Evolutionary conservation across 805 yeast genomes (phyloP), one percentile per base, ranked within the genome.

Genomic region (Spathaspora girioi): DNA sequence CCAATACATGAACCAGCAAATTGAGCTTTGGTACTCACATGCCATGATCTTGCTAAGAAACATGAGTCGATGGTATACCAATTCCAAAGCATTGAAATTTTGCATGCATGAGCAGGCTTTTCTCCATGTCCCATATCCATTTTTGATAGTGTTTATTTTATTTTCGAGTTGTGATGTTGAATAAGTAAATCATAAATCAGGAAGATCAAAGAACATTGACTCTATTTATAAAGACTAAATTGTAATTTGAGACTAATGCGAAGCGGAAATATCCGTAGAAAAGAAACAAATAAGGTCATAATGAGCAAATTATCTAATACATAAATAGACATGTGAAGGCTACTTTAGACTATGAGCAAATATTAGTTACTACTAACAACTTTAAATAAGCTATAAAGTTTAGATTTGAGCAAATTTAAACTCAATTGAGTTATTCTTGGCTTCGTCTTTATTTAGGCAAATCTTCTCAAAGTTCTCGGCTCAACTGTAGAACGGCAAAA

Each of bases 1-100:
- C 89, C 89, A 29, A 86, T 71, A 66, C 90, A 86, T 0, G 87
- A 76, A n/a, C 89, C 89, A 3, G 87, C 89, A 68, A 85, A 85
- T 66, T 75, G 82, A 0, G 84, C 86, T 50, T 69, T 70, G 2
- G 83, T 70, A 14, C 66, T 72, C 44, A 82, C 80, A 52, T 81
- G 87, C 91, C 91, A 85, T 29, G 84, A 68, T 44, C 64, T 70
- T 7, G 88, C 76, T 54, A 86, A 72, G 60, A 85, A 85, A 62
- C 89, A 86, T 5, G 84, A 69, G 56, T 85, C 84, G 27, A 84
- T 73, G 0, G 87, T 83, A 57, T 82, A 71, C 89, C 90, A 85
- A 63, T 85, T 86, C 89, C 90, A 86, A 53, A 82, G 65, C 90
- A 85, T 85, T 46, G 73, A 68, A 38, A 70, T 69, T 48, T 69